Evolutionary conservation across 2,329 filamentous ascomycete species (phyloP), one percentile per base, ranked within the genome.

Genomic region (Huntiella moniliformis): DNA sequence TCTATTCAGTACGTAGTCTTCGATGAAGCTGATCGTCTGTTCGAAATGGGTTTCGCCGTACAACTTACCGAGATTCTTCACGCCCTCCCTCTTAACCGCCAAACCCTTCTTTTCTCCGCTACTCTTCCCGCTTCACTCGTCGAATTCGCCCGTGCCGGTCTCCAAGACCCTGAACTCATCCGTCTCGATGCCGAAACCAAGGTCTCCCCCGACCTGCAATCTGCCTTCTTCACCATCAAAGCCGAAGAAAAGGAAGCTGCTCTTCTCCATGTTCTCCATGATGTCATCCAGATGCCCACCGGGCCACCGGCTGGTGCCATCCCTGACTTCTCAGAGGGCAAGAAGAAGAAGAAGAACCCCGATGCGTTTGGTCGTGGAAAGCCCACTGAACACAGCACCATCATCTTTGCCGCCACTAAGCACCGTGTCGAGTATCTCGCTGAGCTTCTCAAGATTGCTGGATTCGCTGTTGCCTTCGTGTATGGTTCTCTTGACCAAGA

Each of bases 11-110:
- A 98, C 56, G 84, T 94, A 17, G 91, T 98, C 6, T 98, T 98
- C 52, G 91, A 98, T 58, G 91, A 98, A 61, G 91, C 91, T 1
- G 91, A 98, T 68, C 75, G 91, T 45, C 68, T 98, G 15, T 98
- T 98, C 61, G 91, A 98, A 59, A 95, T 98, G 88, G 92, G 91
- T 54, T 98, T 98, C 58, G 86, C 87, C 4, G 78, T 83, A 3
- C 91, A 98, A 57, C 67, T 98, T 54, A 81, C 82, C 1, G 91
- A 98, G 59, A 96, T 96, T 67, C 66, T 98, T 44, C 78, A 94
- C 57, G 82, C 86, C 0, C 66, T 98, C 12, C 91, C 92, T 1
- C 67, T 74, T 0, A 82, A 79, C 17, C 73, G 92, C 49, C 91
- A 98, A 58, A 98, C 87, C 3, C 66, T 96, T 5, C 69, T 98